These are phyloP conservation scores for Helicostylum pulchrum DNA, from an alignment of 192 early-diverging fungal species.

Conservation along the genomic window DNA sequence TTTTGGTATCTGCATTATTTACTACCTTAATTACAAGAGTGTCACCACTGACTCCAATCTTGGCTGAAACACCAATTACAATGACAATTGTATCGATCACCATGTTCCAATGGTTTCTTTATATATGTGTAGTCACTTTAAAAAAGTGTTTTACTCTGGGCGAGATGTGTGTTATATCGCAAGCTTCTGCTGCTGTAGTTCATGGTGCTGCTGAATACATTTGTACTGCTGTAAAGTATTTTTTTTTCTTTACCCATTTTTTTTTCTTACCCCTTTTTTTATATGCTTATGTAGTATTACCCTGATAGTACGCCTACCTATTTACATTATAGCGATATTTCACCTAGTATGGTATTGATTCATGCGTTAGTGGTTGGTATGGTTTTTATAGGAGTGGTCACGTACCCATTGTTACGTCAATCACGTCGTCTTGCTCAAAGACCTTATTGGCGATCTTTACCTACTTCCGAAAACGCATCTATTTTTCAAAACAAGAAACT, in stretches of 20 bases:
- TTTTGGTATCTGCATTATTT: constrained; percentile 24
- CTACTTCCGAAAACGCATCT: constrained; percentile 18
- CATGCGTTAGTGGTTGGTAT: constrained; percentile 67
- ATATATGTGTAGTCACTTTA: constrained; percentile 27
- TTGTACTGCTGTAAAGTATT: constrained; percentile 34
- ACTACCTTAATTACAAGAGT: constrained; percentile 25
- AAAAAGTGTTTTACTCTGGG: constrained; percentile 63
- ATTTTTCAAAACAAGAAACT: constrained; percentile 33
- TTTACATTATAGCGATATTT: constrained; percentile 18
- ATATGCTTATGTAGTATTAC: constrained; percentile 32
- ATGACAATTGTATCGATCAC: constrained; percentile 21
- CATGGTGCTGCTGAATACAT: constrained; percentile 43
- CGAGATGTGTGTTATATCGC: constrained; percentile 60
- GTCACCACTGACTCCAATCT: constrained; percentile 9
- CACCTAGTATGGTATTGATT: constrained; percentile 46
- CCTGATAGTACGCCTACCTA: constrained; percentile 27
- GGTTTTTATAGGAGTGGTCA: constrained; percentile 58
- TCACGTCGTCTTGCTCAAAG: constrained; percentile 46
- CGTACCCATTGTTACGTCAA: constrained; percentile 51
- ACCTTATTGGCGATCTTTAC: constrained; percentile 38
- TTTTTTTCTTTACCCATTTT: not conserved
- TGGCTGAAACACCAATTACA: constrained; percentile 9
- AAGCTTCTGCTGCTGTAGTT: constrained; percentile 52
- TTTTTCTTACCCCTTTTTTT: not conserved
- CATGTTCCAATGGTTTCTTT: constrained; percentile 30